Conservation (phyloP, 129 eudicot species). For the Sambucus nigra region DNA sequence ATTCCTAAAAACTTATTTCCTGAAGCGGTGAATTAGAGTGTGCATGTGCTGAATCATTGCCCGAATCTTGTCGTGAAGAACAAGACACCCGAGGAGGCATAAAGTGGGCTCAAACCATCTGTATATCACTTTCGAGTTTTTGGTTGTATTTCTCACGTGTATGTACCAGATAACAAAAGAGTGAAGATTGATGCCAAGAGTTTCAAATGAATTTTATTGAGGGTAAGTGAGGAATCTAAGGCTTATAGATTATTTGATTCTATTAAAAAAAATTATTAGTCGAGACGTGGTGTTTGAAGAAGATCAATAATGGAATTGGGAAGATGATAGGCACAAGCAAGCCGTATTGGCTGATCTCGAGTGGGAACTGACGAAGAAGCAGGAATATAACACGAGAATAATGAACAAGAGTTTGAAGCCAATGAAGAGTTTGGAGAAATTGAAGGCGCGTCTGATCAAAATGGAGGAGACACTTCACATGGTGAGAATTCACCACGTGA, state of each 20-base stretch:
- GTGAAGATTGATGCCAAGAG: background rate
- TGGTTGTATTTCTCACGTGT: background rate
- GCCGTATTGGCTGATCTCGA: background rate
- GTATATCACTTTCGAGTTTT: slow-evolving; percentile 1
- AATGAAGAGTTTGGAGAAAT: background rate
- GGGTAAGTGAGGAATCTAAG: background rate
- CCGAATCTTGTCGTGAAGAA: background rate
- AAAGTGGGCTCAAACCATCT: background rate
- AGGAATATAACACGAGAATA: background rate
- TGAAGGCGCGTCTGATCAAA: background rate
- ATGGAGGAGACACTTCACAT: too few species aligned
- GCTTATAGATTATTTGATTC: slow-evolving; percentile 3
- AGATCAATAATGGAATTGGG: slow-evolving; percentile 2
- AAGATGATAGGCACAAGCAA: background rate
- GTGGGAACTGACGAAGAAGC: background rate
- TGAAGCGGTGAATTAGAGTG: background rate
- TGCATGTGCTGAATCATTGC: background rate
- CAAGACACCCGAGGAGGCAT: slow-evolving; percentile 6
- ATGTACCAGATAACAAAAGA: background rate
- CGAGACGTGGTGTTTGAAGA: slow-evolving; percentile 5
- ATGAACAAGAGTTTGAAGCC: background rate
- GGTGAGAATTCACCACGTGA: background rate
- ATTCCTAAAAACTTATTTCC: too few species aligned
- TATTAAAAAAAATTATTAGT: background rate
- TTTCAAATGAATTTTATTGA: background rate